phyloP scores from a whole-genome alignment of 139 green algal genomes.

The Monoraphidium neglectum region DNA sequence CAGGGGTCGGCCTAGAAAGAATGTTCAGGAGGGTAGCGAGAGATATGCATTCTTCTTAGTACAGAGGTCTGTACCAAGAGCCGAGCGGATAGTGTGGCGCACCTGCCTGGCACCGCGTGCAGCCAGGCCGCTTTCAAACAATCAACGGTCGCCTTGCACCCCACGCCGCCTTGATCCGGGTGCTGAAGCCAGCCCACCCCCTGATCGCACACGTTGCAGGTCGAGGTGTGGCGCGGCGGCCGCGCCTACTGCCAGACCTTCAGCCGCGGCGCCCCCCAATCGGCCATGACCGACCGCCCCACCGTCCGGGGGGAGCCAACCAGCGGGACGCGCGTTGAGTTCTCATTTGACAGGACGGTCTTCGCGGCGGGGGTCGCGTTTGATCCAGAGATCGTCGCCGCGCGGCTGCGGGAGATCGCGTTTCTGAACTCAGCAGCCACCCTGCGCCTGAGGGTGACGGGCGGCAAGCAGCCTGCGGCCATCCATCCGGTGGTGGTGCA shows the following conservation, averaged over 20 bases:
- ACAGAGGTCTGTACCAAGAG: no score
- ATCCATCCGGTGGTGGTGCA: no score
- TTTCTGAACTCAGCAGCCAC: slow-evolving; percentile 91
- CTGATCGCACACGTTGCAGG: no score
- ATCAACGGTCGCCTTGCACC: no score
- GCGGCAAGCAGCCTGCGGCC: neutral
- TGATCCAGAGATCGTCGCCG: slow-evolving; percentile 79
- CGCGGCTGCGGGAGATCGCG: slow-evolving; percentile 91
- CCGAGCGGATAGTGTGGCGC: no score
- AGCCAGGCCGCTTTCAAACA: no score
- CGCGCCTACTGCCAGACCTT: slow-evolving; percentile 73
- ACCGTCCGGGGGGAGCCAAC: neutral
- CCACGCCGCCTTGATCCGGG: no score
- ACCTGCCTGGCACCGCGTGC: no score
- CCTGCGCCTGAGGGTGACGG: slow-evolving; percentile 52
- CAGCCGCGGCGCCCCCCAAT: slow-evolving; percentile 54
- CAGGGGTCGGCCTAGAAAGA: no score
- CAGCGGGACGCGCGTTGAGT: slow-evolving; percentile 34
- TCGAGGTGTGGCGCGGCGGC: slow-evolving; percentile 47
- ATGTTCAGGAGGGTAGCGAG: no score
- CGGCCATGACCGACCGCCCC: neutral
- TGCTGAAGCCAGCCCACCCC: no score
- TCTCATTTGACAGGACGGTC: slow-evolving; percentile 83
- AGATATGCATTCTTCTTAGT: no score
- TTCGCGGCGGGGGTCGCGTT: slow-evolving; percentile 71